Conservation (phyloP, 306 rosid species). For the Prunus salicina region DNA sequence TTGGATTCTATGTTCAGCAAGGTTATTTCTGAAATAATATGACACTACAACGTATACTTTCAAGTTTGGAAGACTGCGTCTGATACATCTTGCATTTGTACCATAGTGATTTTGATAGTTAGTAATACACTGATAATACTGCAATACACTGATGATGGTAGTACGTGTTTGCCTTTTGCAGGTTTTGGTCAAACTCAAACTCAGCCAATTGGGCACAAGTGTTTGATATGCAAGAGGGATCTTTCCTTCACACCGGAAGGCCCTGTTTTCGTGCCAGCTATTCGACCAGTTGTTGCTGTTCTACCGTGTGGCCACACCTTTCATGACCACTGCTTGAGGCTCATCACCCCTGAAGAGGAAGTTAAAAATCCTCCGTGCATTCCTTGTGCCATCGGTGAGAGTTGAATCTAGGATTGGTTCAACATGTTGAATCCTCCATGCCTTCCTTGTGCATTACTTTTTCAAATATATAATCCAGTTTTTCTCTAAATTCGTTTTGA, state of each 20-base stretch:
- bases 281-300: slow-evolving; percentile 41
- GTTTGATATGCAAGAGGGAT: slow-evolving; percentile 62
- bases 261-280: slow-evolving; percentile 29
- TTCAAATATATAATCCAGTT: neutral
- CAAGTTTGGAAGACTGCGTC: neutral
- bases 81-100: neutral
- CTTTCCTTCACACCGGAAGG: slow-evolving; percentile 53
- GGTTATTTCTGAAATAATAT: neutral
- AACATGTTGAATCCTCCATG: neutral
- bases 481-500: neutral
- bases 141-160: neutral
- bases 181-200: slow-evolving; percentile 22
- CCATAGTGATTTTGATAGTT: neutral
- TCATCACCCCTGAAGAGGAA: slow-evolving; percentile 50
- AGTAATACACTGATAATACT: neutral
- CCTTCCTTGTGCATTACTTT: neutral
- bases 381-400: slow-evolving; percentile 49
- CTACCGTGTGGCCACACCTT: slow-evolving; percentile 69
- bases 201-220: slow-evolving; percentile 41
- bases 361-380: slow-evolving; percentile 58
- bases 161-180: neutral
- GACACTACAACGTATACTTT: neutral
- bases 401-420: neutral
- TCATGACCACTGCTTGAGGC: slow-evolving; percentile 53
- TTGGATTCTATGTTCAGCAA: neutral